Percentiles rank a stretch among this genome's conserved stretches.
phyloP scores from a whole-genome alignment of 371 early-diverging fungal genomes.

The Mucor racemosus region DNA sequence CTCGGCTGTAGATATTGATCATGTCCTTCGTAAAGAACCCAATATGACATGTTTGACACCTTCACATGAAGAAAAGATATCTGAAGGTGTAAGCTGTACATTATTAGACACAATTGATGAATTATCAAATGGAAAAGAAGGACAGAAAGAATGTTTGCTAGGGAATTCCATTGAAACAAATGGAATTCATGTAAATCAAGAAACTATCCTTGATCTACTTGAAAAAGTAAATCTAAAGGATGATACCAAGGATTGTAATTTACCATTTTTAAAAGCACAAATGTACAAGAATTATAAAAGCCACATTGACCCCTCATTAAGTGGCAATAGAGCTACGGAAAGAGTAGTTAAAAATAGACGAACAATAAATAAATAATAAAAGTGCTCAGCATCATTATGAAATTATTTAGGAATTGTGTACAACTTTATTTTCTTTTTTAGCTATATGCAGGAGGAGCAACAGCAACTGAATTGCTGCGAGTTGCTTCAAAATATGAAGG shows the following conservation, averaged over 20 bases:
- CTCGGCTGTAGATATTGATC: constrained; percentile 94
- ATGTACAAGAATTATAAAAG: constrained; percentile 39
- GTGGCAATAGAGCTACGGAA: constrained; percentile 37
- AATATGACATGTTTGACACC: constrained; percentile 80
- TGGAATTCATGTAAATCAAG: background rate
- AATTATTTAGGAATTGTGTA: background rate
- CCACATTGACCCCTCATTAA: constrained; percentile 7
- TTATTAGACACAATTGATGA: constrained; percentile 56
- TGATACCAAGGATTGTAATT: constrained; percentile 4
- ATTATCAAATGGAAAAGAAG: constrained; percentile 22
- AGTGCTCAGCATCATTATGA: background rate
- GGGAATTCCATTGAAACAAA: constrained; percentile 17
- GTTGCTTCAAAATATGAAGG: constrained; percentile 21
- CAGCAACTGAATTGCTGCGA: background rate
- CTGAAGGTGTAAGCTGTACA: constrained; percentile 63
- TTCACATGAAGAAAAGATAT: constrained; percentile 65
- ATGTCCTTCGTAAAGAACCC: constrained; percentile 92
- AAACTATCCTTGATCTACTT: background rate
- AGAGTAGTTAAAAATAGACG: constrained; percentile 20
- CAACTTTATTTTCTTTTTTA: constrained; percentile 31
- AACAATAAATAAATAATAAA: background rate
- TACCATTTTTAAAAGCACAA: constrained; percentile 44
- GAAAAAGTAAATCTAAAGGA: constrained; percentile 16
- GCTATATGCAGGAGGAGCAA: constrained; percentile 19
- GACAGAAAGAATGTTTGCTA: constrained; percentile 23